Evolutionary conservation across 768 basidiomycete genomes (phyloP).

Genomic region (Russula sp.): DNA sequence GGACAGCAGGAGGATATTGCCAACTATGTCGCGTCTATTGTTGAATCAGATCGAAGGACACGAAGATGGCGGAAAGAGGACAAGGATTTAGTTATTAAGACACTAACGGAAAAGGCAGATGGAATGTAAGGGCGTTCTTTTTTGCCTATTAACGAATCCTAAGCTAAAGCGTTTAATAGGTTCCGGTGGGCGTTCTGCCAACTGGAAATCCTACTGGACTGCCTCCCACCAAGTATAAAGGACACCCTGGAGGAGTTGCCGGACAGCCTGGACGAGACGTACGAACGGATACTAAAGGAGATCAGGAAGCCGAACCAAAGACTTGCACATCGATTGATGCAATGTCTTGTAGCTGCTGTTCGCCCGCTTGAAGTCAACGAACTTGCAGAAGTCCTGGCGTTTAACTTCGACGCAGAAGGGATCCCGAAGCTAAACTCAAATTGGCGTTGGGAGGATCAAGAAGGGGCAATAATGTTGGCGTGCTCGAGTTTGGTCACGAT

Average conservation of each 20-base stretch:
- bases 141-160: accelerated
- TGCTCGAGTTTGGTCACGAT: background rate
- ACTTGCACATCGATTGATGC: background rate
- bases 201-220: background rate
- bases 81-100: background rate
- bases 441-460: background rate
- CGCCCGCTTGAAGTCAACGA: background rate
- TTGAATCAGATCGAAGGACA: background rate
- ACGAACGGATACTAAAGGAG: background rate
- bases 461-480: background rate
- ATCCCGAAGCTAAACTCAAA: background rate
- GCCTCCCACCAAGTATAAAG: background rate
- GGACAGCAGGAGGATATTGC: background rate
- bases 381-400: background rate
- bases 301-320: background rate
- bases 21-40: background rate
- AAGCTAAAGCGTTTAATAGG: background rate
- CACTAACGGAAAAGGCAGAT: background rate
- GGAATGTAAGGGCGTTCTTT: background rate
- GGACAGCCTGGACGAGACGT: background rate
- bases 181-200: background rate
- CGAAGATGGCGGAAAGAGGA: background rate
- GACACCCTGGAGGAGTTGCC: background rate
- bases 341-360: background rate
- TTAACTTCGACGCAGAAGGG: background rate